Evolutionary conservation across 2,329 filamentous ascomycete genomes (phyloP).

Genomic region (Colletotrichum higginsianum): DNA sequence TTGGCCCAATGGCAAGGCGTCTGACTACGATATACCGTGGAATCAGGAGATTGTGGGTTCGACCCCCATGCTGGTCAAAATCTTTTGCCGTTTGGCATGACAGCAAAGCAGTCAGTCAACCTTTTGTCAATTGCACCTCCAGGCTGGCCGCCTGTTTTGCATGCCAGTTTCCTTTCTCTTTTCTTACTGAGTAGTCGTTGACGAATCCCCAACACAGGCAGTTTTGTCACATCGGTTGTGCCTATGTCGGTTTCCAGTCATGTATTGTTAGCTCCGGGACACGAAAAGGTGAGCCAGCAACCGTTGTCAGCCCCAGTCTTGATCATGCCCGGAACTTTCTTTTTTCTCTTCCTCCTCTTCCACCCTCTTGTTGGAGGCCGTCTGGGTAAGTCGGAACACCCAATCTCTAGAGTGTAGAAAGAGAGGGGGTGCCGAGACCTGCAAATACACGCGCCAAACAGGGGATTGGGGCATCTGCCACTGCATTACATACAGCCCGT

Average conservation of each 20-base stretch:
- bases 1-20: constrained; percentile 60
- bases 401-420: neutral
- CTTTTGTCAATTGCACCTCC: no score
- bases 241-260: no score
- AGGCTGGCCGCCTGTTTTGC: no score
- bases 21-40: constrained; percentile 55
- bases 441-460: neutral
- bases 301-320: no score
- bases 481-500: neutral
- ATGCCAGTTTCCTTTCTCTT: no score
- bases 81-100: neutral
- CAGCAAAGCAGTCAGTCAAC: no score
- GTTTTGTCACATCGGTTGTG: no score
- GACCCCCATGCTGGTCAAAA: constrained; percentile 42
- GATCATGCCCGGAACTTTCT: neutral
- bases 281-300: no score
- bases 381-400: constrained; percentile 9
- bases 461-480: neutral
- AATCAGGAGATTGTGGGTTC: constrained; percentile 43
- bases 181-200: no score
- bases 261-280: no score
- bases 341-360: neutral
- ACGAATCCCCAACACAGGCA: no score
- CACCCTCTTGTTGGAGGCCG: neutral
- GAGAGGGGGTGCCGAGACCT: constrained; percentile 8